Conservation (phyloP, 768 basidiomycete genomes). For the Dioszegia crocea region DNA sequence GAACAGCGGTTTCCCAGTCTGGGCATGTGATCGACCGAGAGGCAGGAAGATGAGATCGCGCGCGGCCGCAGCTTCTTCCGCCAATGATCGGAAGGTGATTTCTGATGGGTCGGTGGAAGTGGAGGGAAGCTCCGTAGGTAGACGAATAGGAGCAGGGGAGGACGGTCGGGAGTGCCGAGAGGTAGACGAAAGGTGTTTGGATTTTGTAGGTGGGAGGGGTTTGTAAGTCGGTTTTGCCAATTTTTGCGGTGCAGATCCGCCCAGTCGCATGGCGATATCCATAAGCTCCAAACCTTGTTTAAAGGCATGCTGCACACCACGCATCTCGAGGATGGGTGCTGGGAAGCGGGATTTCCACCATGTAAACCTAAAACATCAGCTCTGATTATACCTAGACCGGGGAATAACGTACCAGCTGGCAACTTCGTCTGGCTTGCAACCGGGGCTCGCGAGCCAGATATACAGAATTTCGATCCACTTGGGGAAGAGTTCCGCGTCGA, state of each 20-base stretch:
- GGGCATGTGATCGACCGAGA: constrained; percentile 75
- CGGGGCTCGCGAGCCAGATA: constrained; percentile 87
- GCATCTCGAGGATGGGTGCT: constrained; percentile 62
- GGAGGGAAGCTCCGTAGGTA: background rate
- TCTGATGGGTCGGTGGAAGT: constrained; percentile 51
- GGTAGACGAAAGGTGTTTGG: background rate
- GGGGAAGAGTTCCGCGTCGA: constrained; percentile 91
- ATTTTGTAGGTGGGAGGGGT: constrained; percentile 47
- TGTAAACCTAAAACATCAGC: constrained; percentile 49
- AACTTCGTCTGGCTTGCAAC: constrained; percentile 83
- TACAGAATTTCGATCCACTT: constrained; percentile 92
- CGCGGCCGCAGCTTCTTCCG: constrained; percentile 79
- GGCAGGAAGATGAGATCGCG: constrained; percentile 88
- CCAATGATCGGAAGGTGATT: constrained; percentile 86
- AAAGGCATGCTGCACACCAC: constrained; percentile 72
- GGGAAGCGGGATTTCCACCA: constrained; percentile 83
- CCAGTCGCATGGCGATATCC: constrained; percentile 87
- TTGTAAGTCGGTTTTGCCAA: constrained; percentile 62
- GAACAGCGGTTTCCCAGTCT: constrained; percentile 83
- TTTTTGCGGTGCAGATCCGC: constrained; percentile 61
- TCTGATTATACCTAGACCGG: background rate
- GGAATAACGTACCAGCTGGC: constrained; percentile 71
- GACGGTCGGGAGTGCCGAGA: constrained; percentile 32
- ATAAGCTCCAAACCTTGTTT: constrained; percentile 84
- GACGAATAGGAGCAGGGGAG: constrained; percentile 7